Conservation (phyloP, 169 alveolate genomes). For the Perkinsus olseni region DNA sequence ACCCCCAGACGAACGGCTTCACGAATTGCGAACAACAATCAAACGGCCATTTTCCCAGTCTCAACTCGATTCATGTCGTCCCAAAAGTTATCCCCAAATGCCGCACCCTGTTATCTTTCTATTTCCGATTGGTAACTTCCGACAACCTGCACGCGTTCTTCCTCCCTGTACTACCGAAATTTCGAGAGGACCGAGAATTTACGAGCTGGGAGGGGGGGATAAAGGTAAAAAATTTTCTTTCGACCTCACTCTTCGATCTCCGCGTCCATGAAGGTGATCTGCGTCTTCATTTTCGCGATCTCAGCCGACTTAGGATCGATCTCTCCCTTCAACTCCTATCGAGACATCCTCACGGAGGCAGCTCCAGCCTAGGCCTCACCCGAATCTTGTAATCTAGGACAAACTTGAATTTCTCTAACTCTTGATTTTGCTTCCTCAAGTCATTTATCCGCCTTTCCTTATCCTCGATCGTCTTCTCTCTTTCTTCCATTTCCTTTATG, state of each 20-base stretch:
- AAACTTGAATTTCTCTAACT: conserved; percentile 84
- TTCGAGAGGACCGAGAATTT: no score
- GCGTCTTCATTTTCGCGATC: conserved; percentile 64
- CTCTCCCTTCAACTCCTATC: conserved; percentile 75
- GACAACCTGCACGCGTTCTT: no score
- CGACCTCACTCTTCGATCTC: not conserved
- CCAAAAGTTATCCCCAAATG: no score
- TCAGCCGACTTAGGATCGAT: conserved; percentile 84
- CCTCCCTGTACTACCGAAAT: no score
- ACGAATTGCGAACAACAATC: no score
- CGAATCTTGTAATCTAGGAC: conserved; percentile 82
- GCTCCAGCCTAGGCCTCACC: not conserved
- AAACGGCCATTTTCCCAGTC: no score
- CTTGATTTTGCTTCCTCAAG: conserved; percentile 78
- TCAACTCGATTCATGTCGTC: no score
- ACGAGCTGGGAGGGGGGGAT: no score
- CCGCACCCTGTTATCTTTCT: no score
- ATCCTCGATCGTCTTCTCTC: conserved; percentile 78
- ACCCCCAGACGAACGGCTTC: no score
- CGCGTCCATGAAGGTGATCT: conserved; percentile 66
- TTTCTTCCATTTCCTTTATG: conserved; percentile 66
- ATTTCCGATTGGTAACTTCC: no score
- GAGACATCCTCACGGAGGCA: not conserved
- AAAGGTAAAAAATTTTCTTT: no score
- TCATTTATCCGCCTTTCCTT: conserved; percentile 78